Conservation (phyloP, 371 early-diverging fungal species). For the Apophysomyces variabilis region DNA sequence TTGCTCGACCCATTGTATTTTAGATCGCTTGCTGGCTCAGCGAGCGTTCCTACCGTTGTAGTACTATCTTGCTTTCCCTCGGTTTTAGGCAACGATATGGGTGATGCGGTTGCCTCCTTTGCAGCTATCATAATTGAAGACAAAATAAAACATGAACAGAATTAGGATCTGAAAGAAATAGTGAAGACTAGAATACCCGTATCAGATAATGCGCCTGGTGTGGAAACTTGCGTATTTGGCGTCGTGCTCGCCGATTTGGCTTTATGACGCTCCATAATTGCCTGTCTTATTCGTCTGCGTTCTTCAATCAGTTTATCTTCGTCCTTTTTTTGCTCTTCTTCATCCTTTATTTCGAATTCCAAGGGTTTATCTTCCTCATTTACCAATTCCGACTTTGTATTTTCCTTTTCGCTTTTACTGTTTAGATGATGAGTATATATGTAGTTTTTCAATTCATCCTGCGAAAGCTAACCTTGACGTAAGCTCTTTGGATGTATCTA, state of each 20-base stretch:
- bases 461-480: neutral
- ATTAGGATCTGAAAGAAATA: neutral
- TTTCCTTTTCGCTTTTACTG: neutral
- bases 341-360: conserved; percentile 52
- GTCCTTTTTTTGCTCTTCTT: conserved; percentile 58
- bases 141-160: neutral
- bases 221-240: conserved; percentile 14
- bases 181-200: neutral
- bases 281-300: conserved; percentile 71
- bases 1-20: conserved; percentile 7
- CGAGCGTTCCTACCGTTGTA: conserved; percentile 25
- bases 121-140: neutral
- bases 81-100: neutral
- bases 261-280: conserved; percentile 70
- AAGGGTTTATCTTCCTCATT: conserved; percentile 19
- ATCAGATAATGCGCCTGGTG: conserved; percentile 11
- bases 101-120: neutral
- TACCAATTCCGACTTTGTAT: conserved; percentile 5
- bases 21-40: conserved; percentile 4
- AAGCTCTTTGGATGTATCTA: neutral
- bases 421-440: neutral
- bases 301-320: conserved; percentile 81
- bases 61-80: conserved; percentile 14
- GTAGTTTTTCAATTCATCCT: neutral
- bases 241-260: conserved; percentile 28